Conservation (phyloP, 2,329 filamentous ascomycete genomes). For the Diaporthe sp. region DNA sequence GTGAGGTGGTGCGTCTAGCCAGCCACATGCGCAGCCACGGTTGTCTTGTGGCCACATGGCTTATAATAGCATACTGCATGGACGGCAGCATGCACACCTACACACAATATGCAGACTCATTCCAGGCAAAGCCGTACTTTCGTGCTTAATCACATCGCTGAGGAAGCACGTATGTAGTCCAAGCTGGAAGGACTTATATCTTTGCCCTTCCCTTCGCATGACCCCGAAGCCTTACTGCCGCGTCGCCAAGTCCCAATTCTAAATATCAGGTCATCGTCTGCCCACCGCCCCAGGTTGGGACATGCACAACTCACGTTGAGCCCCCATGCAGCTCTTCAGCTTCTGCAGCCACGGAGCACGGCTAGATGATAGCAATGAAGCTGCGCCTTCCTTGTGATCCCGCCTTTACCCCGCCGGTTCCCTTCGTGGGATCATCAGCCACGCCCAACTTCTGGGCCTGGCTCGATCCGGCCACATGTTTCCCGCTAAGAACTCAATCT, state of each 20-base stretch:
- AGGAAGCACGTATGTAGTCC: background rate
- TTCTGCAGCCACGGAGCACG: constrained; percentile 15
- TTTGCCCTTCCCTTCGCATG: background rate
- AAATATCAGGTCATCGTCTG: constrained; percentile 21
- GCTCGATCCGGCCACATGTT: constrained; percentile 9
- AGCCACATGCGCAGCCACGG: constrained; percentile 20
- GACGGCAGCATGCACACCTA: background rate
- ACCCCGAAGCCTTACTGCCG: background rate
- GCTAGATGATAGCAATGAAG: constrained; percentile 2
- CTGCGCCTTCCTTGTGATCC: background rate
- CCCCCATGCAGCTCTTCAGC: background rate
- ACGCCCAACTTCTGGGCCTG: constrained; percentile 16
- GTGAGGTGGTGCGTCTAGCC: background rate
- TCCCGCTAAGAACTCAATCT: constrained; percentile 18
- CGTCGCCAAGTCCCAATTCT: background rate
- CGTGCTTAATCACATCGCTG: background rate
- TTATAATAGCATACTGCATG: constrained; percentile 6
- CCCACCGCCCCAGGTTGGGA: constrained; percentile 1
- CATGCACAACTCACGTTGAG: constrained; percentile 9
- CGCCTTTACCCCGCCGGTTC: constrained; percentile 21
- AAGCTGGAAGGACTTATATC: background rate
- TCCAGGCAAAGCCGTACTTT: background rate
- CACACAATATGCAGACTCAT: background rate
- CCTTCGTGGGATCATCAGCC: constrained; percentile 18
- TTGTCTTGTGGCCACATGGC: constrained; percentile 6